Conservation (phyloP, 2,329 filamentous ascomycete species). For the Apiospora kogelbergensis region DNA sequence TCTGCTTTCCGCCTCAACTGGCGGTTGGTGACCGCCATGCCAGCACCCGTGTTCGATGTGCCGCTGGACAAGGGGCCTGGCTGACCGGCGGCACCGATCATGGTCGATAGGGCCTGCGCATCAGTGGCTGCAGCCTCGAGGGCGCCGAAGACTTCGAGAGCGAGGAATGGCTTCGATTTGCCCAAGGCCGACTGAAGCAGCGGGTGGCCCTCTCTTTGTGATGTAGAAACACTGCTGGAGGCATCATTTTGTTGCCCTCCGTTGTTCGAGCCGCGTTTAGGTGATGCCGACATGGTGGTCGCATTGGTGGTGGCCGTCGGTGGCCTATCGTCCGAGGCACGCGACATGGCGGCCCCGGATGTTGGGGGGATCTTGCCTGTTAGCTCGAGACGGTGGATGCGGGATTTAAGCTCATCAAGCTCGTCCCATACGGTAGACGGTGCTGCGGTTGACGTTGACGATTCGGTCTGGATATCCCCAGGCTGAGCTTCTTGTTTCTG, state of each 20-base stretch:
- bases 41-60: constrained; percentile 59
- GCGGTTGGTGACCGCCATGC: constrained; percentile 65
- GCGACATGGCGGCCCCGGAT: constrained; percentile 76
- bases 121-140: constrained; percentile 82
- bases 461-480: constrained; percentile 63
- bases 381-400: constrained; percentile 85
- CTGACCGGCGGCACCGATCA: constrained; percentile 73
- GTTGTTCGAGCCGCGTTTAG: constrained; percentile 63
- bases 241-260: constrained; percentile 44
- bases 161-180: constrained; percentile 72
- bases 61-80: constrained; percentile 68
- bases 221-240: constrained; percentile 39
- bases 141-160: constrained; percentile 70
- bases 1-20: constrained; percentile 89
- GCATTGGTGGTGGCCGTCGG: constrained; percentile 81
- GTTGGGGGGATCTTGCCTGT: constrained; percentile 85
- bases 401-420: constrained; percentile 89
- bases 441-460: constrained; percentile 82
- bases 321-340: constrained; percentile 76
- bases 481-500: constrained; percentile 37
- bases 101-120: constrained; percentile 73
- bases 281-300: constrained; percentile 88
- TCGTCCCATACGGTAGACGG: constrained; percentile 98
- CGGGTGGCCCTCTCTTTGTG: constrained; percentile 66
- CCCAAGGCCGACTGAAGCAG: constrained; percentile 76